Base-by-base conservation (phyloP, 495 filamentous ascomycete species). In the Hypomontagnella monticulosa region DNA sequence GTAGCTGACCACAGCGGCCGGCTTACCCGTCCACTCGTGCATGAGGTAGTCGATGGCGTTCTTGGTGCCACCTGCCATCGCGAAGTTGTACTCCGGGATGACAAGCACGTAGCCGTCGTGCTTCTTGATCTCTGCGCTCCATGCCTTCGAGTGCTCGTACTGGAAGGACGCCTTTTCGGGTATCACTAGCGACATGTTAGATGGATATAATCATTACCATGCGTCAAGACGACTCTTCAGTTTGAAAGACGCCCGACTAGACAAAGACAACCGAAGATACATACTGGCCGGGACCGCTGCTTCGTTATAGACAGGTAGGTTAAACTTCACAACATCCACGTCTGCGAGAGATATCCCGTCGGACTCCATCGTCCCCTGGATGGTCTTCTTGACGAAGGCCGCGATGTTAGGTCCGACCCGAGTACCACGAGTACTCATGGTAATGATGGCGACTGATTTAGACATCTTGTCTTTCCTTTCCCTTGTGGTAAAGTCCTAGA, bases 31-130 rank as follows among this genome's bases (percentile, higher is more conserved):
- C 86, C 86, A 88, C 69, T 89, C 86, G 62, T 84, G 66, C 42
- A 76, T 75, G 0, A 89, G 77, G 66, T 86, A 88, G 67, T 89
- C 86, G 44, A 89, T 80, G 12, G 87, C 87, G 68, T 88, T 88
- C 75, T 88, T 88, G 41, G 85, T 61, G 27, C 77, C 81, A 0
- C 84, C 85, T 0, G 85, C 77, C 36, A 83, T 75, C 37, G 65
- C 52, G 59, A 71, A 74, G 72, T 79, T 79, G 62, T 79, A 79
- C 72, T 79, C 77, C 8, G 77, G 82, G 7, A 80, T 80, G 14
- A 89, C 79, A 56, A 90, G 83, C 54, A 89, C 76, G 69, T 89
- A 87, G 1, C 71, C 84, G 49, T 78, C 78, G 61, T 81, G 76
- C 16, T 70, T 62, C 0, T 71, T 61, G 48, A 87, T 83, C 38